A percentile compares a stretch with the other conserved stretches of the same genome.
Conservation (phyloP, 2,329 filamentous ascomycete genomes). For the Diplodia sapinea region DNA sequence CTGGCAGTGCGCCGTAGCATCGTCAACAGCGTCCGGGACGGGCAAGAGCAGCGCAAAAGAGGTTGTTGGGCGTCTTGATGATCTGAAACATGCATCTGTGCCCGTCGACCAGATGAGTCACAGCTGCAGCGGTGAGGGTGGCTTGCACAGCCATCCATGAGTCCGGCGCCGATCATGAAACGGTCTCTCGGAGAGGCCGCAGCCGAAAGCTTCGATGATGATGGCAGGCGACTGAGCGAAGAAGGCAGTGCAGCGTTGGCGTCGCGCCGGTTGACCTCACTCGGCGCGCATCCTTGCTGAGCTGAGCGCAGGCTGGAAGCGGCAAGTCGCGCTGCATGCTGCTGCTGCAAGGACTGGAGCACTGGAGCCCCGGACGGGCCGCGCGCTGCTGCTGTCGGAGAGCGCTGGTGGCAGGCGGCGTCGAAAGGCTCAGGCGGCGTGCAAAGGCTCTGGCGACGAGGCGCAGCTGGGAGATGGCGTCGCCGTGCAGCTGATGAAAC, state of each 20-base stretch:
- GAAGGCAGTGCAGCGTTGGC: slow-evolving; percentile 21
- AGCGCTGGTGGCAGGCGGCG: slow-evolving; percentile 2
- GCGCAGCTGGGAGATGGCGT: slow-evolving; percentile 28
- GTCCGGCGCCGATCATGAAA: slow-evolving; percentile 28
- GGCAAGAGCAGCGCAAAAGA: slow-evolving; percentile 23
- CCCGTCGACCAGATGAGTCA: slow-evolving; percentile 29
- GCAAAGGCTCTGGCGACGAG: slow-evolving; percentile 6
- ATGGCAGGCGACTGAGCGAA: slow-evolving; percentile 14
- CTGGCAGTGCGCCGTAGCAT: slow-evolving; percentile 10
- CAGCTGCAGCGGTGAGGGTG: slow-evolving; percentile 28
- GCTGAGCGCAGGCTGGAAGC: slow-evolving; percentile 27
- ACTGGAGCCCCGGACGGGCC: slow-evolving; percentile 10
- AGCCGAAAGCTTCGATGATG: slow-evolving; percentile 26
- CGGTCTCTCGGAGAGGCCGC: slow-evolving; percentile 25
- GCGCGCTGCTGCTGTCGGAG: slow-evolving; percentile 15
- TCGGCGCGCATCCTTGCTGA: slow-evolving; percentile 24
- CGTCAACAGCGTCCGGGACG: slow-evolving; percentile 6
- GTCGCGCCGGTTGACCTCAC: slow-evolving; percentile 24
- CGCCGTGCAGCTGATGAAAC: slow-evolving; percentile 30
- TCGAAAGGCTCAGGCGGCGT: not conserved
- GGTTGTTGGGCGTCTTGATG: slow-evolving; percentile 19
- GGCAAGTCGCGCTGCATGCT: slow-evolving; percentile 25
- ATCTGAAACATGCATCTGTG: slow-evolving; percentile 29
- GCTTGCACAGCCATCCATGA: slow-evolving; percentile 20
- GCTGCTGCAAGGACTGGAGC: slow-evolving; percentile 25